Evolutionary conservation across 2,329 filamentous ascomycete genomes (phyloP).

Genomic region (Tolypocladium capitatum): DNA sequence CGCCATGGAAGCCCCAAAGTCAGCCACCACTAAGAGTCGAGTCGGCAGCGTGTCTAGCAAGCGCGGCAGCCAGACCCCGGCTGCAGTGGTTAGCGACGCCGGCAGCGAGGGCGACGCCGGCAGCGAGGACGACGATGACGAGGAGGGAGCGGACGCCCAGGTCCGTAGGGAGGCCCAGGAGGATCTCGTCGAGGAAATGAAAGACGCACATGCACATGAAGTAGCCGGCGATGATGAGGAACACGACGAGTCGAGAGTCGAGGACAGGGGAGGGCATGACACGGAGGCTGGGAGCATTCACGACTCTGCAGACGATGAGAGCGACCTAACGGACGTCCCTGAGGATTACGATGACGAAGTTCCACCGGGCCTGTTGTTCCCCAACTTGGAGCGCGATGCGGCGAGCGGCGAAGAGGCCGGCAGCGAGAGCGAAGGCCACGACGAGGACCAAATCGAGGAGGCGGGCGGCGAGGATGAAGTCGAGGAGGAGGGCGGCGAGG

Average conservation of each 20-base stretch:
- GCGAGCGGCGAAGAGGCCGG: slow-evolving; percentile 18
- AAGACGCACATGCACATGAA: slow-evolving; percentile 22
- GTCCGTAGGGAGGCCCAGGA: slow-evolving; percentile 21
- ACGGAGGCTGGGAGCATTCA: slow-evolving; percentile 40
- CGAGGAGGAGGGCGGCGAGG: slow-evolving; percentile 4
- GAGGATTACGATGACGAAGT: slow-evolving; percentile 45
- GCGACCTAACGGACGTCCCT: slow-evolving; percentile 53
- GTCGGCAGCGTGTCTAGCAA: slow-evolving; percentile 40
- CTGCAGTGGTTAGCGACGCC: slow-evolving; percentile 19
- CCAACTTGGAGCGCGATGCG: slow-evolving; percentile 25
- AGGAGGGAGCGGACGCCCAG: slow-evolving; percentile 26
- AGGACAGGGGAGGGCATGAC: slow-evolving; percentile 11
- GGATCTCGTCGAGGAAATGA: slow-evolving; percentile 27
- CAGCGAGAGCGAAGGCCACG: slow-evolving; percentile 22
- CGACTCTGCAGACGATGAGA: slow-evolving; percentile 56
- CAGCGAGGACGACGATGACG: slow-evolving; percentile 27
- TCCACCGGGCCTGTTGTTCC: slow-evolving; percentile 38
- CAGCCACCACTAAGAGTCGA: slow-evolving; percentile 29
- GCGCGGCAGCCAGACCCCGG: slow-evolving; percentile 27
- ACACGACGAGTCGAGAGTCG: slow-evolving; percentile 14
- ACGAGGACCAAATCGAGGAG: slow-evolving; percentile 17
- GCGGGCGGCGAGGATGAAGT: slow-evolving; percentile 9
- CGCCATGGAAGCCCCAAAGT: slow-evolving; percentile 34
- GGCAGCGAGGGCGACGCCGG: slow-evolving; percentile 27
- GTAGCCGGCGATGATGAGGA: slow-evolving; percentile 17